Evolutionary conservation across 352 stramenopile genomes (phyloP).

Genomic region (Poterioochromonas sp.): DNA sequence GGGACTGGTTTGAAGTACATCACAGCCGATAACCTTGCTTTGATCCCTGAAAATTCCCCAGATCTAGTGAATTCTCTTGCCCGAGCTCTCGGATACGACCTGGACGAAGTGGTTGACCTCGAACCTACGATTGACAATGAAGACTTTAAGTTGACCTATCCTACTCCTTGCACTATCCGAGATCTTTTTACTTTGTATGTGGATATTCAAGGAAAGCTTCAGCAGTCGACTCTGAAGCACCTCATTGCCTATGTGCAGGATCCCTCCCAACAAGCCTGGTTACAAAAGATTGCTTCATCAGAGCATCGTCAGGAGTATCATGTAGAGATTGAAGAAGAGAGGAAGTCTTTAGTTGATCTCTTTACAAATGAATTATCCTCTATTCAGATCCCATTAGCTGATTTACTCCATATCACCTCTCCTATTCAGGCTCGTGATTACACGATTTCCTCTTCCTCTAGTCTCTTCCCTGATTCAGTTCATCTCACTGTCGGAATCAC

Average conservation of each 20-base stretch:
- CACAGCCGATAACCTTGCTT: constrained; percentile 79
- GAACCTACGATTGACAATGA: constrained; percentile 51
- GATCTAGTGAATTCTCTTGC: constrained; percentile 69
- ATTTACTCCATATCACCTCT: constrained; percentile 82
- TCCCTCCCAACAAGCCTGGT: constrained; percentile 49
- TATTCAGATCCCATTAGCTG: constrained; percentile 56
- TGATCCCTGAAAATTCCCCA: constrained; percentile 70
- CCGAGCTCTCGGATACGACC: constrained; percentile 63
- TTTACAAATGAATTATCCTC: constrained; percentile 63
- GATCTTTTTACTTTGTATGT: constrained; percentile 82
- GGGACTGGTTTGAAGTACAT: constrained; percentile 63
- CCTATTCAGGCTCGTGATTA: constrained; percentile 88
- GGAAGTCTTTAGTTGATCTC: constrained; percentile 79
- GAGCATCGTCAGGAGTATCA: constrained; percentile 87
- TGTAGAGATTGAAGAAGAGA: constrained; percentile 73
- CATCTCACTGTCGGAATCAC: constrained; percentile 89
- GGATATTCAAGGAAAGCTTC: constrained; percentile 80
- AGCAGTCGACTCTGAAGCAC: constrained; percentile 64
- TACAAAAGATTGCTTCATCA: constrained; percentile 56
- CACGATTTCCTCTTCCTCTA: constrained; percentile 90
- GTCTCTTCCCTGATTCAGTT: constrained; percentile 74
- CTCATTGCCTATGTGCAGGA: constrained; percentile 64
- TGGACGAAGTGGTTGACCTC: constrained; percentile 74
- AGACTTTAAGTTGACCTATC: constrained; percentile 73
- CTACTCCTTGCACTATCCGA: constrained; percentile 80